Evolutionary conservation across 257 asterid genomes (phyloP), one percentile per base, ranked within the genome.

Genomic region (Solanum pimpinellifolium): DNA sequence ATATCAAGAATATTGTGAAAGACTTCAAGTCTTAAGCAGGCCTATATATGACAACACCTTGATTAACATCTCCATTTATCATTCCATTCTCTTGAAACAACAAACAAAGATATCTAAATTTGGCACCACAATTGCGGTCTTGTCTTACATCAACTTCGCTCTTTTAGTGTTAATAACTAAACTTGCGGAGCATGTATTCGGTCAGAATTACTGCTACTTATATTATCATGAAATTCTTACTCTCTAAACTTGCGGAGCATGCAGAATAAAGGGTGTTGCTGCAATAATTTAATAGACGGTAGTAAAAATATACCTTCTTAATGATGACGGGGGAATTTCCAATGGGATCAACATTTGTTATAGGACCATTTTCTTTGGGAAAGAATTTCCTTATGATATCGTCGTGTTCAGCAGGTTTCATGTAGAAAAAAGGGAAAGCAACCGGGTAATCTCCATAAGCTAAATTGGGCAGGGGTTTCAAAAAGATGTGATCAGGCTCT

Each of bases 321-420:
- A 94, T 94, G 42, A 92, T 93, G 82, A 93, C 95, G 1, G 94
- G 95, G 60, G 95, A 93, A 87, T 93, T 93, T 25, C 96, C 95
- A 46, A 93, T 91, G 59, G 96, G 95, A 84, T 93, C 96, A n/a
- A 93, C 46, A 21, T 86, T 92, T 62, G 91, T 87, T 31, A 93
- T 73, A 20, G 93, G 94, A n/a, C 95, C 96, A 88, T 90, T 91
- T 88, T 92, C 90, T 91, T 88, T 88, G 1, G 94, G 95, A 85
- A 65, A 93, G 70, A 62, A 92, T 88, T 91, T 93, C 83, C 95
- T 89, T 33, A 92, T 5, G 74, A 92, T 83, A n/a, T 89, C 89
- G 89, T 87, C 92, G 10, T 92, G 77, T 75, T 93, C 89, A 0
- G 35, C 49, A 31, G 96, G 96, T 80, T 89, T 87, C 46, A 93